Base-by-base conservation (phyloP, 345 rosid species). In the Balakata baccata region DNA sequence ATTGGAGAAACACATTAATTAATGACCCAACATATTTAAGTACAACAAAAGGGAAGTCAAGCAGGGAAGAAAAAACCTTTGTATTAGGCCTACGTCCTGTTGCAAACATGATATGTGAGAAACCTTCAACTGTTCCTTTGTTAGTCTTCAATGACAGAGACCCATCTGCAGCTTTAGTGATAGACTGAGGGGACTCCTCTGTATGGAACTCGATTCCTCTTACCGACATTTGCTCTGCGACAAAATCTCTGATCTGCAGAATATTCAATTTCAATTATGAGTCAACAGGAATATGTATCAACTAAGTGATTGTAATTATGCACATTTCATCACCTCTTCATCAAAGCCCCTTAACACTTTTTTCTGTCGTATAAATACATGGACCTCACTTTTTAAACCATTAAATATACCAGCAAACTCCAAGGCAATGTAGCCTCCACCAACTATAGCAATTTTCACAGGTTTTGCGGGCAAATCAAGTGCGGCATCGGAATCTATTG, bases 91-190 rank as follows among this genome's bases (percentile, higher is more conserved):
- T 85, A 46, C 98, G 95, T 71, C 98, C 98, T 59, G 97, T 94
- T 60, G 98, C 98, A 87, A 94, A 94, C 97, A 94, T 94, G 34
- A 94, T 64, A 80, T 94, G 98, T 3, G 98, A 94, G 83, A 92
- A 90, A 39, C 97, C 97, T 16, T 89, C 92, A 67, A 86, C 56
- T 43, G 95, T 90, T 81, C 97, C 98, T 83, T 86, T 90, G 85
- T 68, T 89, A 64, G 97, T 94, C 80, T 88, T 94, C 79, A 94
- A 85, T 62, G 98, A 89, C 11, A 92, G 74, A 6, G 89, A 88
- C 70, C 97, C 97, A 81, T 92, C 92, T 57, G 86, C 79, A n/a
- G 91, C 75, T 80, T 88, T 94, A 67, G 86, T 74, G 77, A 94
- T 84, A 51, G 93, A 92, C 77, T 87, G 93, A 74, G 98, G 98